Conservation (phyloP, 768 basidiomycete species). For the Leccinum uliginosum region DNA sequence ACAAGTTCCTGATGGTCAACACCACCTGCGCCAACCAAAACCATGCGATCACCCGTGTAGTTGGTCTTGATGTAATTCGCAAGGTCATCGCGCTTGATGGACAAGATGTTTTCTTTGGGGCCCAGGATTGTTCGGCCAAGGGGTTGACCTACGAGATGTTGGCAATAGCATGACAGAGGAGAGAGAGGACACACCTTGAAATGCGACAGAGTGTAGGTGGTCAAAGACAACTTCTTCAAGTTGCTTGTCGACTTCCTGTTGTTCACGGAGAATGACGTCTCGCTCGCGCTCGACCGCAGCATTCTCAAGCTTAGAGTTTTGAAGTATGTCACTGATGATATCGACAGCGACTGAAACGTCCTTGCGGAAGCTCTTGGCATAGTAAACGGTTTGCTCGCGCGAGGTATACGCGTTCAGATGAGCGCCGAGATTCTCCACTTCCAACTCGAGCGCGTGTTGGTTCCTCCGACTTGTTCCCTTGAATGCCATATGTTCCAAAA, state of each 20-base stretch:
- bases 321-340: constrained; percentile 97
- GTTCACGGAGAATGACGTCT: constrained; percentile 94
- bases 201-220: constrained; percentile 94
- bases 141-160: constrained; percentile 64
- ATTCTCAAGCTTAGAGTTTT: constrained; percentile 90
- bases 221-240: constrained; percentile 98
- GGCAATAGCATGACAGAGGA: constrained; percentile 5
- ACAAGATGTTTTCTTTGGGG: constrained; percentile 92
- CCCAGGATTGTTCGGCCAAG: constrained; percentile 97
- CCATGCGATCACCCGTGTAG: constrained; percentile 99
- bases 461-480: constrained; percentile 88
- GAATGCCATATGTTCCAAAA: constrained; percentile 98
- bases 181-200: constrained; percentile 61
- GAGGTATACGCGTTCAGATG: constrained; percentile 99
- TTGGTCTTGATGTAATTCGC: constrained; percentile 91
- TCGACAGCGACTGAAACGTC: constrained; percentile 89
- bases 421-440: constrained; percentile 97
- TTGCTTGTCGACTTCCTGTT: constrained; percentile 99
- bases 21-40: constrained; percentile 94
- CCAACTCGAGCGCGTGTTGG: constrained; percentile 89
- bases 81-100: constrained; percentile 89
- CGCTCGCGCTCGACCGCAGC: constrained; percentile 91
- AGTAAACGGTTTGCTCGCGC: constrained; percentile 98
- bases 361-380: constrained; percentile 97
- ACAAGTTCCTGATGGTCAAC: constrained; percentile 90